Base-by-base conservation (phyloP, 2,329 filamentous ascomycete species). In the Diaporthe helianthi region DNA sequence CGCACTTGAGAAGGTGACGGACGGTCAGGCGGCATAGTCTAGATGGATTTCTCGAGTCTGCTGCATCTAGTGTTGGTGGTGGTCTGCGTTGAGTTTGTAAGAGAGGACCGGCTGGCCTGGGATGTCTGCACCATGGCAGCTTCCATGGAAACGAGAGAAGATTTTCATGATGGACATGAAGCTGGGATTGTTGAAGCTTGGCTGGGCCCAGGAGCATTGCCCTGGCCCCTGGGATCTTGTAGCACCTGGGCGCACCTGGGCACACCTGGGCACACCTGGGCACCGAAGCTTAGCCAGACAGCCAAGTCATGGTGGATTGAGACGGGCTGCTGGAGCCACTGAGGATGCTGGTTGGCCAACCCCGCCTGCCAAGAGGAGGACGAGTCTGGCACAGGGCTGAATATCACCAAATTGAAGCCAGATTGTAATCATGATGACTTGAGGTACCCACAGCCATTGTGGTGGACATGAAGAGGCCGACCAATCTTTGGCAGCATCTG, bases 281-380 rank as follows among this genome's bases (percentile, higher is more conserved):
- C 58, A 49, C 6, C 19, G 58, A 63, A 63, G 58, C 58, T 63
- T 63, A 63, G 58, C 58, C 58, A 63, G 41, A 49, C 58, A 49
- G 58, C 58, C 58, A 63, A 63, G 58, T 63, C 44, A 36, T 10
- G 26, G 29, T 47, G 26, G 26, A 33, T 49, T 41, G 24, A 44
- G 54, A 44, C 54, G 24, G 36, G 54, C 29, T 36, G 44, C 44
- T 19, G 17, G 38, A 31, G 38, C 55, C 55, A 15, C 26, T 31
- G 55, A 38, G 31, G 38, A 31, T 9, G 55, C 8, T 19, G 15
- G 41, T 6, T 12, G n/a, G 26, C 29, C 29, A 19, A 24, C 33
- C 33, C 33, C 26, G 44, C 22, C 41, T 33, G 58, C 58, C 58
- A 63, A 63, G 44, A 22, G 22, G 55, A 60, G 38, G 13, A 61